phyloP scores from a whole-genome alignment of 257 asterid genomes.

The Solanum gracilifrons region DNA sequence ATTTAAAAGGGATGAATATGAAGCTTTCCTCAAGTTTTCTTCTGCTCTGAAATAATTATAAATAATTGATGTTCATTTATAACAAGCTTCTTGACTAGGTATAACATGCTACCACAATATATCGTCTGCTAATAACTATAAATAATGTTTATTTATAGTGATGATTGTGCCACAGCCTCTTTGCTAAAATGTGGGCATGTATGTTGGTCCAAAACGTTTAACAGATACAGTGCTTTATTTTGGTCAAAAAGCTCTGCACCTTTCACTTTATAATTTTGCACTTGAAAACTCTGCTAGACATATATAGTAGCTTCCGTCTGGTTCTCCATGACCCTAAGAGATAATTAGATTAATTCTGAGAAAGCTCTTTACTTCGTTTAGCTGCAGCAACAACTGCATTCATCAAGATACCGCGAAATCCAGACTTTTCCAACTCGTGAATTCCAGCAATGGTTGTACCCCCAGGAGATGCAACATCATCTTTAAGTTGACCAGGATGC shows the following conservation, averaged over 20 bases:
- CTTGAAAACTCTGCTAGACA: background rate
- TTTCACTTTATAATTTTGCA: background rate
- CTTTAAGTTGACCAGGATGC: constrained; percentile 94
- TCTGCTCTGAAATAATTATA: background rate
- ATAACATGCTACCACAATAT: background rate
- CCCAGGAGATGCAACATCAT: constrained; percentile 92
- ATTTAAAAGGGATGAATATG: background rate
- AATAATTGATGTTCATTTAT: background rate
- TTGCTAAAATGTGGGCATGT: background rate
- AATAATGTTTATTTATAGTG: background rate
- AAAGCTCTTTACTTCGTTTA: constrained; percentile 68
- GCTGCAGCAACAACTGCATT: constrained; percentile 96
- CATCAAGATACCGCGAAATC: constrained; percentile 79
- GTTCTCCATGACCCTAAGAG: background rate
- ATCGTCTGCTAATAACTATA: background rate
- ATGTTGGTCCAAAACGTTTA: background rate
- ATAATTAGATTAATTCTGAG: constrained; percentile 23
- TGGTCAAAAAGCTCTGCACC: background rate
- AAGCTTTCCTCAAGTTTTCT: background rate
- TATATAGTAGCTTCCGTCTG: background rate
- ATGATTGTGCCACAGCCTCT: background rate
- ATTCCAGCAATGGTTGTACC: constrained; percentile 91
- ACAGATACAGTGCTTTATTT: background rate
- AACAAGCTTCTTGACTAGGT: background rate
- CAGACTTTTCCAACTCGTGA: constrained; percentile 83